phyloP scores from a whole-genome alignment of 371 early-diverging fungal species.

The Mortierella sp. region DNA sequence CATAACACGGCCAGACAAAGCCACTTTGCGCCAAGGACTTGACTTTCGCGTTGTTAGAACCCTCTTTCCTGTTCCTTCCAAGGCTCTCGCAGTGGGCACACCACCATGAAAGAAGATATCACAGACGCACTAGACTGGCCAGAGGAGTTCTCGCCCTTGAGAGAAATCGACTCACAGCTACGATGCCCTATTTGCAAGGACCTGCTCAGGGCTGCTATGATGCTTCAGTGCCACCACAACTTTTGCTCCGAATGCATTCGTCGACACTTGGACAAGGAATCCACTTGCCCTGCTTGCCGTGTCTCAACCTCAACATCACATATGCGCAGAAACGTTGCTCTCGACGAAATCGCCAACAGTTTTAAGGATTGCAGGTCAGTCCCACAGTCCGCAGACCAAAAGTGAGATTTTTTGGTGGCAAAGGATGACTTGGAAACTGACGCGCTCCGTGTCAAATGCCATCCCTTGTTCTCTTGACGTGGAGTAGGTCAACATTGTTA shows the following conservation, averaged over 20 bases:
- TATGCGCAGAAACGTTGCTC: slow-evolving; percentile 55
- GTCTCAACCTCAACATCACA: slow-evolving; percentile 48
- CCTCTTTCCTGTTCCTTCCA: no score
- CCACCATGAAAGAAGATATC: slow-evolving; percentile 44
- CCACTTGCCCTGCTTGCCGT: slow-evolving; percentile 69
- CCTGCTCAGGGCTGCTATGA: slow-evolving; percentile 64
- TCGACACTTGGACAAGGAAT: slow-evolving; percentile 61
- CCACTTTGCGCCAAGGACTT: slow-evolving; percentile 1
- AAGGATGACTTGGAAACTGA: neutral
- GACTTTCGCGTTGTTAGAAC: no score
- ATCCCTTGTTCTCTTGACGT: neutral
- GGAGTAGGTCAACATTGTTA: slow-evolving; percentile 21
- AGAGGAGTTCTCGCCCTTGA: slow-evolving; percentile 45
- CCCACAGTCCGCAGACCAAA: neutral
- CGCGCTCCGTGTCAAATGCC: no score
- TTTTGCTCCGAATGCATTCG: slow-evolving; percentile 77
- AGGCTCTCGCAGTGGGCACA: no score
- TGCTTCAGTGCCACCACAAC: slow-evolving; percentile 67
- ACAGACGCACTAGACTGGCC: slow-evolving; percentile 71
- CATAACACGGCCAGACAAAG: slow-evolving; percentile 3
- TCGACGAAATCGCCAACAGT: slow-evolving; percentile 58
- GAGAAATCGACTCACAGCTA: slow-evolving; percentile 66
- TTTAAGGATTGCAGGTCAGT: slow-evolving; percentile 50
- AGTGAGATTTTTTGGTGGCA: slow-evolving; percentile 32
- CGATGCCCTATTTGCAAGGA: slow-evolving; percentile 79